Conservation (phyloP, 2,329 filamentous ascomycete species). For the Fusarium algeriense region DNA sequence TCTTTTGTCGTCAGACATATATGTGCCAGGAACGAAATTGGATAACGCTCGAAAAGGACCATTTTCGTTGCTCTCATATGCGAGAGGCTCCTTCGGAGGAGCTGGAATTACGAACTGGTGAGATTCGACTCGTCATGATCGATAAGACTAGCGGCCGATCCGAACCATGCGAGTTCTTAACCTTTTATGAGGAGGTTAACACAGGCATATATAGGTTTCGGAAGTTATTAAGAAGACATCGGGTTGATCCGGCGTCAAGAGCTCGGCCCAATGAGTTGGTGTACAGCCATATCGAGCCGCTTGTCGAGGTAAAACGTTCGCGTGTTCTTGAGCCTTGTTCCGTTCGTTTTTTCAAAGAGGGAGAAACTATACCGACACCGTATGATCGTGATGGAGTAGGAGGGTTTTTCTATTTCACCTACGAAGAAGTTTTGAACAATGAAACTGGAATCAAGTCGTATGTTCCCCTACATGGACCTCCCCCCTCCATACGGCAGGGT, state of each 20-base stretch:
- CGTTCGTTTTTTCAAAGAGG: slow-evolving; percentile 65
- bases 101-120: slow-evolving; percentile 61
- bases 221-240: slow-evolving; percentile 62
- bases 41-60: slow-evolving; percentile 65
- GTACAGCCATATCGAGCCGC: slow-evolving; percentile 60
- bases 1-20: slow-evolving; percentile 80
- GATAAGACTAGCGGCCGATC: slow-evolving; percentile 53
- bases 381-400: slow-evolving; percentile 76
- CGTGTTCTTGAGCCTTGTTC: slow-evolving; percentile 69
- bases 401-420: slow-evolving; percentile 74
- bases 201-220: slow-evolving; percentile 58
- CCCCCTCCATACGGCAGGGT: slow-evolving; percentile 63
- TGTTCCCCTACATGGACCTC: slow-evolving; percentile 54
- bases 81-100: slow-evolving; percentile 25
- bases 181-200: slow-evolving; percentile 36
- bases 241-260: slow-evolving; percentile 51
- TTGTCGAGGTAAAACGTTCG: slow-evolving; percentile 50
- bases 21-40: slow-evolving; percentile 70
- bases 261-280: slow-evolving; percentile 69
- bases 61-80: slow-evolving; percentile 66
- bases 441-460: slow-evolving; percentile 19
- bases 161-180: slow-evolving; percentile 72
- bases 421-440: slow-evolving; percentile 41
- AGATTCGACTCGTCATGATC: slow-evolving; percentile 67
- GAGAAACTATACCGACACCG: slow-evolving; percentile 66